A percentile compares a stretch with the other conserved stretches of the same genome.
These are phyloP conservation scores for Eremochloa ophiuroides DNA, from an alignment of 176 grass and related monocot genomes.

Conservation along the genomic window DNA sequence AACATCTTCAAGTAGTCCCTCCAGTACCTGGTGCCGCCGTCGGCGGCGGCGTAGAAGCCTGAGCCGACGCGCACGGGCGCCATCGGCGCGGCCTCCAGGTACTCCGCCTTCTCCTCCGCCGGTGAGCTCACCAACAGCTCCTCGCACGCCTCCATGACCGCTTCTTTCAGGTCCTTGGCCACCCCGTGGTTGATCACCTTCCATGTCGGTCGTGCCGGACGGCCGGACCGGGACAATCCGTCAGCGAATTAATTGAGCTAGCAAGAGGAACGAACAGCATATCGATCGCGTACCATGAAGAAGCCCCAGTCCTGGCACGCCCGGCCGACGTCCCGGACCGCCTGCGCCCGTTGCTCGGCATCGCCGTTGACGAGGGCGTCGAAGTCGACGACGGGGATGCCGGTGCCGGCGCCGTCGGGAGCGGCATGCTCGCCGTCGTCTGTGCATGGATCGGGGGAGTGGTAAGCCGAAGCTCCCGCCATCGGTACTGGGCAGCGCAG, in stretches of 20 bases:
- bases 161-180: conserved; percentile 37
- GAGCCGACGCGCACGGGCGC: conserved; percentile 58
- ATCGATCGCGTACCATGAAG: conserved; percentile 60
- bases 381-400: conserved; percentile 59
- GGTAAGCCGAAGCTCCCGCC: not conserved
- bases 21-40: conserved; percentile 36
- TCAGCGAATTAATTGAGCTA: not conserved
- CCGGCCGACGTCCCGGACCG: conserved; percentile 35
- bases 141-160: conserved; percentile 18
- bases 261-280: not conserved
- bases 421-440: not conserved
- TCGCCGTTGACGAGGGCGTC: conserved; percentile 37
- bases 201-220: not conserved
- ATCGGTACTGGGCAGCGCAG: not conserved
- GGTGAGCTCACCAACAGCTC: conserved; percentile 50
- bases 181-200: conserved; percentile 78
- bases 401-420: not conserved
- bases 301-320: conserved; percentile 75
- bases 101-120: conserved; percentile 39
- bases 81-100: conserved; percentile 33
- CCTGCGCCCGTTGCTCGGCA: conserved; percentile 21
- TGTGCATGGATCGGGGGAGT: not conserved
- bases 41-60: conserved; percentile 48
- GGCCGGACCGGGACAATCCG: too few relatives aligned
- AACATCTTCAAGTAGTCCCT: conserved; percentile 72